Conservation (phyloP, 352 stramenopile genomes). For the Pythium sukuiense region DNA sequence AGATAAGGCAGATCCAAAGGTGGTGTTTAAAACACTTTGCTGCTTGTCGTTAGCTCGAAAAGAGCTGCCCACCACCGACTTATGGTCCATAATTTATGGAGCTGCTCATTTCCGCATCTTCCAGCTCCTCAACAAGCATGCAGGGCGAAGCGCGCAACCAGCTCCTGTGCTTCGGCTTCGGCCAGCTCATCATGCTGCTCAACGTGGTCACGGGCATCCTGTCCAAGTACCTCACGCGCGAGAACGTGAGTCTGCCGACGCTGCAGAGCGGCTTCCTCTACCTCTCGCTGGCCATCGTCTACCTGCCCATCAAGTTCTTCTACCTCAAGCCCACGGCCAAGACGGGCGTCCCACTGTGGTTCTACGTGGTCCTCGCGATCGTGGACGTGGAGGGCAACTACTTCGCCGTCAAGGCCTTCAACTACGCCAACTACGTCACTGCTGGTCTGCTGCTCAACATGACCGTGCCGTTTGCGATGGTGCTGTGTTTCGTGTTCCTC, state of each 20-base stretch:
- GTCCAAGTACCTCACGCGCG: slow-evolving; percentile 58
- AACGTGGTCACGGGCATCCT: slow-evolving; percentile 56
- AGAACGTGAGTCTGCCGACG: slow-evolving; percentile 49
- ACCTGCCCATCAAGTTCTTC: slow-evolving; percentile 44
- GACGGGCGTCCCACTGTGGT: slow-evolving; percentile 50
- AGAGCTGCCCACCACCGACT: not conserved
- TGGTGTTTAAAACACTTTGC: not conserved
- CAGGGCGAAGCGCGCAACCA: slow-evolving; percentile 25
- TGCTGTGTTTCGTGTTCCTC: slow-evolving; percentile 70
- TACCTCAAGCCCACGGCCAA: slow-evolving; percentile 26
- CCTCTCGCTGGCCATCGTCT: slow-evolving; percentile 49
- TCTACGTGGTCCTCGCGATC: slow-evolving; percentile 56
- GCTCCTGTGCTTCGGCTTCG: slow-evolving; percentile 62
- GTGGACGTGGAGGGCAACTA: slow-evolving; percentile 76
- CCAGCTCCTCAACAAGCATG: not conserved
- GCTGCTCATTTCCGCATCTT: not conserved
- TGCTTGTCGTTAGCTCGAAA: not conserved
- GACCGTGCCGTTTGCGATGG: slow-evolving; percentile 64
- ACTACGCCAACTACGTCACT: slow-evolving; percentile 70
- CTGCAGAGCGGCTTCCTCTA: slow-evolving; percentile 67
- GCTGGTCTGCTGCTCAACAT: slow-evolving; percentile 67
- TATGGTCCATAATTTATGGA: too few relatives aligned
- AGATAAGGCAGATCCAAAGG: not conserved
- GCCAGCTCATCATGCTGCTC: slow-evolving; percentile 68
- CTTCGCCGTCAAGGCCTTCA: slow-evolving; percentile 70